Percentiles rank a stretch among this genome's conserved stretches.
Conservation (phyloP, 805 yeast species). For the Ogataea nitratoaversa region DNA sequence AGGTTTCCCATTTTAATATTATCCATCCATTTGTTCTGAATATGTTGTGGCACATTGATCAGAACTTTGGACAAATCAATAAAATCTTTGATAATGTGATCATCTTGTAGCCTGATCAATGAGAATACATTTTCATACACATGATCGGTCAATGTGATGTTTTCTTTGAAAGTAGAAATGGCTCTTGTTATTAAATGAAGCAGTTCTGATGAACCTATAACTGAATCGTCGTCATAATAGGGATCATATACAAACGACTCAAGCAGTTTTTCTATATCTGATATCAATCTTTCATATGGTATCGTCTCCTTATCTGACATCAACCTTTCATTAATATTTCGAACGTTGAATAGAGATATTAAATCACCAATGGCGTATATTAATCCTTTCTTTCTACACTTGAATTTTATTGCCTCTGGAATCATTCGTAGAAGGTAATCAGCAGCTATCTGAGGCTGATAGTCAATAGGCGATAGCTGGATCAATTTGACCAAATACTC, state of each 20-base stretch:
- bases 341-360: neutral
- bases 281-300: slow-evolving; percentile 7
- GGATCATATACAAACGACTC: slow-evolving; percentile 35
- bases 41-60: slow-evolving; percentile 10
- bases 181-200: slow-evolving; percentile 20
- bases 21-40: slow-evolving; percentile 30
- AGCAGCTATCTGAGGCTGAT: neutral
- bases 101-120: slow-evolving; percentile 25
- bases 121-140: slow-evolving; percentile 23
- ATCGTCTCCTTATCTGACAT: neutral
- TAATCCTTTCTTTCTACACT: slow-evolving; percentile 6
- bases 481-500: slow-evolving; percentile 28
- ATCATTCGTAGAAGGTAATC: neutral
- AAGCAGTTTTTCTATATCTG: no score
- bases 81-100: slow-evolving; percentile 26
- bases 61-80: slow-evolving; percentile 22
- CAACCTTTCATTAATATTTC: neutral
- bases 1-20: slow-evolving; percentile 37
- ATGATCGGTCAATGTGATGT: slow-evolving; percentile 6
- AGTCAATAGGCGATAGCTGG: neutral
- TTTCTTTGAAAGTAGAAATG: neutral
- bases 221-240: slow-evolving; percentile 35
- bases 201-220: no score
- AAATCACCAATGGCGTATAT: slow-evolving; percentile 24
- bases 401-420: neutral